Percentiles rank a stretch among this genome's conserved stretches.
Evolutionary conservation across 768 basidiomycete species (phyloP).

Genomic region (Termitomyces sp.): DNA sequence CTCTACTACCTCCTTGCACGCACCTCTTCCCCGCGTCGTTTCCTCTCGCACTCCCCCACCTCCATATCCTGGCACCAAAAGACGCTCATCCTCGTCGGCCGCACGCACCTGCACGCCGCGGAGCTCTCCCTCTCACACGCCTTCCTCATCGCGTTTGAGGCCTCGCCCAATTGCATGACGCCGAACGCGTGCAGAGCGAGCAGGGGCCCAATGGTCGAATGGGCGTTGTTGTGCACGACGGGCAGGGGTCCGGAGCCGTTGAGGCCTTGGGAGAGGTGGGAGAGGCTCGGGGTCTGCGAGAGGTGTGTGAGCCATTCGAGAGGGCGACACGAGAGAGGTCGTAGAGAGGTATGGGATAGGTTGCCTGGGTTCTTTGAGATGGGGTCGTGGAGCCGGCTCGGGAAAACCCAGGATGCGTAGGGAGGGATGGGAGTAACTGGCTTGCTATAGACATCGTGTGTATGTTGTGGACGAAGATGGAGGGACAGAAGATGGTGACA

Average conservation of each 20-base stretch:
- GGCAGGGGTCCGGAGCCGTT: constrained; percentile 27
- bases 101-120: constrained; percentile 35
- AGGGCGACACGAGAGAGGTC: constrained; percentile 24
- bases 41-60: constrained; percentile 27
- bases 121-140: constrained; percentile 35
- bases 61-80: constrained; percentile 40
- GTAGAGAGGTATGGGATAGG: constrained; percentile 33
- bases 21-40: constrained; percentile 25
- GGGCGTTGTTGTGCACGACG: constrained; percentile 34
- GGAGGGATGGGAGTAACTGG: neutral
- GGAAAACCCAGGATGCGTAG: constrained; percentile 18
- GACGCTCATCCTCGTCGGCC: constrained; percentile 32
- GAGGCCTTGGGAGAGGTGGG: constrained; percentile 28
- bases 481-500: neutral
- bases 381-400: constrained; percentile 30
- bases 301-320: constrained; percentile 27
- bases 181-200: constrained; percentile 26
- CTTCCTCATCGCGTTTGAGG: constrained; percentile 35
- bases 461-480: neutral
- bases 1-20: constrained; percentile 46
- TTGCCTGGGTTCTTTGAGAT: constrained; percentile 34
- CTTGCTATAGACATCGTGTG: neutral
- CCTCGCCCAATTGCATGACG: constrained; percentile 23
- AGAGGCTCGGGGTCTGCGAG: constrained; percentile 27
- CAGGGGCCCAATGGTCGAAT: constrained; percentile 35